phyloP scores from a whole-genome alignment of 2,329 filamentous ascomycete genomes.

The Ophiostoma piceae region DNA sequence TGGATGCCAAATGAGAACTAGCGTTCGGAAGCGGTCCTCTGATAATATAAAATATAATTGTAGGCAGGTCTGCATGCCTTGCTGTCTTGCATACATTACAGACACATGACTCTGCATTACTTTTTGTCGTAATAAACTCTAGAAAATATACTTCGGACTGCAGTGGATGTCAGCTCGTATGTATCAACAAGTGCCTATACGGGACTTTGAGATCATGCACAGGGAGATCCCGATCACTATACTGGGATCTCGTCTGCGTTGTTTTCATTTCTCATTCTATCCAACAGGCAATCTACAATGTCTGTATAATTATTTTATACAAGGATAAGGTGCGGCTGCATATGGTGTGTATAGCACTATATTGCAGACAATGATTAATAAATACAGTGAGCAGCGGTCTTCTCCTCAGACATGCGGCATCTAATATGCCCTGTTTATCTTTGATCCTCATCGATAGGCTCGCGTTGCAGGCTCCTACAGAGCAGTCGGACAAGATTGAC shows the following conservation, averaged over 20 bases:
- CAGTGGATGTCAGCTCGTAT: not conserved
- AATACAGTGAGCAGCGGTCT: not conserved
- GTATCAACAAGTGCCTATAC: not conserved
- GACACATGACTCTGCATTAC: not conserved
- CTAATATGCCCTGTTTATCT: not conserved
- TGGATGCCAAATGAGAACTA: not conserved
- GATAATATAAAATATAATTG: not conserved
- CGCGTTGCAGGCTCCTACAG: not conserved
- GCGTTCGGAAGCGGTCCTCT: not conserved
- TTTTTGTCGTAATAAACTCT: not conserved
- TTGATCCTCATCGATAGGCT: not conserved
- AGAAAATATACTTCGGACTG: not conserved
- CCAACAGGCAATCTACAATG: too few species aligned
- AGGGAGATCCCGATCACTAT: not conserved
- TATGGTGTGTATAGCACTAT: not conserved
- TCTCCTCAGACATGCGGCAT: not conserved
- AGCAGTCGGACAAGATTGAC: conserved; percentile 19
- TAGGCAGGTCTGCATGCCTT: not conserved
- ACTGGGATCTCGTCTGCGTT: not conserved
- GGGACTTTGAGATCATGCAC: not conserved
- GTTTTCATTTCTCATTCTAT: not conserved
- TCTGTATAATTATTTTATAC: too few species aligned
- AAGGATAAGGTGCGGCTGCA: too few species aligned
- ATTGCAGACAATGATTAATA: not conserved
- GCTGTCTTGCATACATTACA: not conserved